Percentiles rank a stretch among this genome's conserved stretches.
Evolutionary conservation across 2,329 filamentous ascomycete species (phyloP).

Genomic region (Akanthomyces lecanii): DNA sequence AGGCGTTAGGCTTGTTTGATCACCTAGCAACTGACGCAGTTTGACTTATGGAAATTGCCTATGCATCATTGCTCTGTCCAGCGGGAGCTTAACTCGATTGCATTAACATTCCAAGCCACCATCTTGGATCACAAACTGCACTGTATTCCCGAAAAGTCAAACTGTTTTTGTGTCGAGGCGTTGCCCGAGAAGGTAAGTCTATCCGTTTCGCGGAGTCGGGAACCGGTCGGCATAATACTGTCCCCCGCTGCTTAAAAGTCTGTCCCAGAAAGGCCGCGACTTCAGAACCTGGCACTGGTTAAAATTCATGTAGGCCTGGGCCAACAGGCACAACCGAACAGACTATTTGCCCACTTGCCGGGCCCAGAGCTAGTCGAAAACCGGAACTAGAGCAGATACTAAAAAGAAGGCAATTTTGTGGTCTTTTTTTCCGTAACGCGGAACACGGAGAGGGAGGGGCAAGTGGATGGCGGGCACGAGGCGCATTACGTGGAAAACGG

Average conservation of each 20-base stretch:
- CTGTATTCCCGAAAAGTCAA: not conserved
- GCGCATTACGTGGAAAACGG: conserved; percentile 3
- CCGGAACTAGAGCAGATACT: not conserved
- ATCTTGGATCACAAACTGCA: not conserved
- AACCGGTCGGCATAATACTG: not conserved
- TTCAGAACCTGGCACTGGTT: not conserved
- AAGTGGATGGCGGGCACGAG: not conserved
- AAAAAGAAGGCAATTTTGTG: not conserved
- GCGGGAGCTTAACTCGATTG: not conserved
- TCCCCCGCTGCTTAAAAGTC: not conserved
- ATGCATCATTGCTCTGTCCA: not conserved
- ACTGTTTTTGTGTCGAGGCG: too few species aligned
- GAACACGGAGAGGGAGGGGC: not conserved
- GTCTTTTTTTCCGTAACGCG: not conserved
- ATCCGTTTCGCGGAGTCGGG: not conserved
- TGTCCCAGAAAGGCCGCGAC: not conserved
- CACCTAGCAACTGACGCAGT: not conserved
- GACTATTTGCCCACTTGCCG: not conserved
- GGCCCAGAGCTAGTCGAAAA: not conserved
- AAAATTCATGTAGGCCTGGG: not conserved
- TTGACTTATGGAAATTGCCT: not conserved
- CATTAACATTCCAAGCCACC: not conserved
- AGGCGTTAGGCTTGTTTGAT: not conserved
- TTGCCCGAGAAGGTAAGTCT: not conserved
- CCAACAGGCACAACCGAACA: not conserved